Evolutionary conservation across 495 filamentous ascomycete genomes (phyloP).

Genomic region (Daldinia caldariorum): DNA sequence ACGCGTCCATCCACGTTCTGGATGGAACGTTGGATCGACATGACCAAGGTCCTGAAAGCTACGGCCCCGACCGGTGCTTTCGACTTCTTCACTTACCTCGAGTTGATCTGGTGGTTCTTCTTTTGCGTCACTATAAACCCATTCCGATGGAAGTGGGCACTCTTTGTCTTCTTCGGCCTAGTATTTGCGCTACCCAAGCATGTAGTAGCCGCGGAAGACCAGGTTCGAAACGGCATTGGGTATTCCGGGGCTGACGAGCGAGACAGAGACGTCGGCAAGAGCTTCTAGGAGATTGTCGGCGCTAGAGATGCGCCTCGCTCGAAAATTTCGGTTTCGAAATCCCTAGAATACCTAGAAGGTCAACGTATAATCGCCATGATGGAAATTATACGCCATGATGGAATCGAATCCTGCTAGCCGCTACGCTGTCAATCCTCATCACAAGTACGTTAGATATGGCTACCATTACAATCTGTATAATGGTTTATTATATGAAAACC

Average conservation of each 20-base stretch:
- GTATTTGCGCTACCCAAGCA: conserved; percentile 70
- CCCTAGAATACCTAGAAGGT: background rate
- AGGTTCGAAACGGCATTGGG: conserved; percentile 59
- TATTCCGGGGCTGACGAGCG: conserved; percentile 38
- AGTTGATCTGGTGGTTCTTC: conserved; percentile 85
- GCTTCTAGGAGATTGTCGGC: conserved; percentile 65
- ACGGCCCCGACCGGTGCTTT: conserved; percentile 75
- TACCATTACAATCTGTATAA: background rate
- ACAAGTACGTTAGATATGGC: background rate
- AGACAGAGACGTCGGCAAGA: conserved; percentile 52
- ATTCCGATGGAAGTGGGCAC: conserved; percentile 82
- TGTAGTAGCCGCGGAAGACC: conserved; percentile 73
- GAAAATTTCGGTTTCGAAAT: background rate
- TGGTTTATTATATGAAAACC: background rate
- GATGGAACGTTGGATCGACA: conserved; percentile 89
- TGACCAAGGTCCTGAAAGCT: conserved; percentile 78
- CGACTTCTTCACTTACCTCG: conserved; percentile 88
- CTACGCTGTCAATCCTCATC: background rate
- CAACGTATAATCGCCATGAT: background rate
- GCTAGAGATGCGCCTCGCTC: background rate
- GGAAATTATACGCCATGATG: background rate
- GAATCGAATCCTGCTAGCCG: background rate
- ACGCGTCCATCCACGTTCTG: conserved; percentile 73
- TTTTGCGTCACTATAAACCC: conserved; percentile 83
- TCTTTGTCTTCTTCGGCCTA: conserved; percentile 83